Evolutionary conservation across 2,329 filamentous ascomycete species (phyloP).

Genomic region (Triangularia verruculosa): DNA sequence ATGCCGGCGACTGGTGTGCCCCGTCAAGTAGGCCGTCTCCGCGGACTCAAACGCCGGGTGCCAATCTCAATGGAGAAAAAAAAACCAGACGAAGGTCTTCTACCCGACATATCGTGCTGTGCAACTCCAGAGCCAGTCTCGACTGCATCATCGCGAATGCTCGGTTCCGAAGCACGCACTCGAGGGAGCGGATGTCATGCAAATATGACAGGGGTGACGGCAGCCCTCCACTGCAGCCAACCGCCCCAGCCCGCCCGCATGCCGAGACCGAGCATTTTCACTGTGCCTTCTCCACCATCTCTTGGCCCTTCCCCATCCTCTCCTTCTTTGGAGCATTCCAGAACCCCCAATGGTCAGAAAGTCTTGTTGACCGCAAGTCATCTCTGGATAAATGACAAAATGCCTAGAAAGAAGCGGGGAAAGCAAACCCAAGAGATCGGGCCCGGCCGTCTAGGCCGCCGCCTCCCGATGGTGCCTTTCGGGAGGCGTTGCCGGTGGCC

Average conservation of each 20-base stretch:
- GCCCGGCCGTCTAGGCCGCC: not conserved
- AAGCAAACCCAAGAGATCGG: not conserved
- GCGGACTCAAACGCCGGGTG: not conserved
- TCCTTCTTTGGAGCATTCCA: not conserved
- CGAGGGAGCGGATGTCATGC: not conserved
- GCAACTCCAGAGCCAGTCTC: not conserved
- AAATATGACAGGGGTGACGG: not conserved
- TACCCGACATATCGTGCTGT: not conserved
- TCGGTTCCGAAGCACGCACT: not conserved
- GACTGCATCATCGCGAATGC: not conserved
- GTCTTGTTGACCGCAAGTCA: not conserved
- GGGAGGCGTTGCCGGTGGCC: not conserved
- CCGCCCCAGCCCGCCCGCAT: not conserved
- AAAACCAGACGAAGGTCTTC: not conserved
- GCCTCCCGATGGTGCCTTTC: not conserved
- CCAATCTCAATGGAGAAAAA: not conserved
- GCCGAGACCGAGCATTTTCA: not conserved
- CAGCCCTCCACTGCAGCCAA: not conserved
- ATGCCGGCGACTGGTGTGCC: not conserved
- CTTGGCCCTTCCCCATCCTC: not conserved
- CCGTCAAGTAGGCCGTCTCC: not conserved
- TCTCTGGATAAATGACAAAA: not conserved
- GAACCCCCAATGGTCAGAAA: not conserved
- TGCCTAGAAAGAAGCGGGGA: not conserved
- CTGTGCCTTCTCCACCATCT: not conserved